Conservation (phyloP, 1,284 basidiomycete genomes). For the Marasmius fiardii region DNA sequence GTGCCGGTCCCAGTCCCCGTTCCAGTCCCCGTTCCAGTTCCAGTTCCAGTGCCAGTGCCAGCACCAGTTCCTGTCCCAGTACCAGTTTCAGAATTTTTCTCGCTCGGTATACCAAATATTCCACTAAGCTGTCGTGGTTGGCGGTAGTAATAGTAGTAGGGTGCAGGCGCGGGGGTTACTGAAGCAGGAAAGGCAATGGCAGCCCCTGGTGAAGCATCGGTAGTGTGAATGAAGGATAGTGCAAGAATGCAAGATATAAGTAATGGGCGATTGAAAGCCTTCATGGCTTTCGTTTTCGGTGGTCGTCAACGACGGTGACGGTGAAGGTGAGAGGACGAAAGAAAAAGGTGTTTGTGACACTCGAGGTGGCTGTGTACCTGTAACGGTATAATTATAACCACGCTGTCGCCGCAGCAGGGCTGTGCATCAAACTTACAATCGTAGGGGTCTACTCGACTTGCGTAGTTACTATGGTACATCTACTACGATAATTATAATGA, state of each 20-base stretch:
- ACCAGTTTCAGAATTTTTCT: not conserved
- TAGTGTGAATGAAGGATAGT: not conserved
- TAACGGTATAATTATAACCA: not conserved
- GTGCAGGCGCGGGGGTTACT: not conserved
- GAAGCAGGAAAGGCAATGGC: not conserved
- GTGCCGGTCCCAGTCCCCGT: too few species aligned
- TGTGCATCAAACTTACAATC: not conserved
- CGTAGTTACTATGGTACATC: too few species aligned
- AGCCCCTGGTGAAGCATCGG: not conserved
- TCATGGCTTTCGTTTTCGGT: not conserved
- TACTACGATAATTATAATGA: not conserved
- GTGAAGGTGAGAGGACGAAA: not conserved
- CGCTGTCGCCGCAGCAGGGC: not conserved
- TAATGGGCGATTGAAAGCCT: conserved; percentile 2
- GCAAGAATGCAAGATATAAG: conserved; percentile 1
- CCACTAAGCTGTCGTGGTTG: not conserved
- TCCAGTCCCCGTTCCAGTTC: not conserved
- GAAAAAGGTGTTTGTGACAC: not conserved
- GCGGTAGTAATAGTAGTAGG: too few species aligned
- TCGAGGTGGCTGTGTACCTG: not conserved
- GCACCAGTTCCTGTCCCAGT: not conserved
- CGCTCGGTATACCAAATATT: not conserved
- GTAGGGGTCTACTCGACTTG: too few species aligned
- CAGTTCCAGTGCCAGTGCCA: not conserved
- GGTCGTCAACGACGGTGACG: not conserved